Conservation (phyloP, 257 asterid species). For the Oldenlandia corymbosa region DNA sequence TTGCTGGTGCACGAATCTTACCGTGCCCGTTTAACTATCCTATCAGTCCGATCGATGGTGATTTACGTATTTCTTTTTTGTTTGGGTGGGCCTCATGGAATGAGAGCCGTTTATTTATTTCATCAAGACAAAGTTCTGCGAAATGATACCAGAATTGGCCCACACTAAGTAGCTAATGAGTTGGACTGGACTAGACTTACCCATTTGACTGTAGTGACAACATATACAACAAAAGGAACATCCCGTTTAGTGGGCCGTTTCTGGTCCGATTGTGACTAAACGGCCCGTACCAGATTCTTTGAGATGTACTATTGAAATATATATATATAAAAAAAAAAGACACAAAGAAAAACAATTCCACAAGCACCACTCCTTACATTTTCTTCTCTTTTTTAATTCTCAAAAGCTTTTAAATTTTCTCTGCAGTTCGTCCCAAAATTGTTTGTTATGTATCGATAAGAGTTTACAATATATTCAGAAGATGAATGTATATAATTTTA, state of each 20-base stretch:
- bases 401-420: no score
- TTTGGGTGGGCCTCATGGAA: conserved; percentile 12
- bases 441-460: no score
- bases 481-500: no score
- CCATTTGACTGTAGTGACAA: conserved; percentile 8
- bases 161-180: conserved; percentile 14
- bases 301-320: no score
- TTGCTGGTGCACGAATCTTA: conserved; percentile 14
- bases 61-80: background rate
- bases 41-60: background rate
- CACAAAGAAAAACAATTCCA: no score
- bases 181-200: conserved; percentile 14
- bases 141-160: background rate
- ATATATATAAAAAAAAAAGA: no score
- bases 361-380: no score
- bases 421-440: no score
- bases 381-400: no score
- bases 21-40: conserved; percentile 11
- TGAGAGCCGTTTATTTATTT: conserved; percentile 7
- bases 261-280: conserved; percentile 10
- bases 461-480: no score
- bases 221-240: conserved; percentile 16
- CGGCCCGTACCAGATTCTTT: conserved; percentile 13
- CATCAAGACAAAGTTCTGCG: conserved; percentile 7
- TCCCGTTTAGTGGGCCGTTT: conserved; percentile 22